Evolutionary conservation across 192 early-diverging fungal species (phyloP).

Genomic region (Coemansia sp.): DNA sequence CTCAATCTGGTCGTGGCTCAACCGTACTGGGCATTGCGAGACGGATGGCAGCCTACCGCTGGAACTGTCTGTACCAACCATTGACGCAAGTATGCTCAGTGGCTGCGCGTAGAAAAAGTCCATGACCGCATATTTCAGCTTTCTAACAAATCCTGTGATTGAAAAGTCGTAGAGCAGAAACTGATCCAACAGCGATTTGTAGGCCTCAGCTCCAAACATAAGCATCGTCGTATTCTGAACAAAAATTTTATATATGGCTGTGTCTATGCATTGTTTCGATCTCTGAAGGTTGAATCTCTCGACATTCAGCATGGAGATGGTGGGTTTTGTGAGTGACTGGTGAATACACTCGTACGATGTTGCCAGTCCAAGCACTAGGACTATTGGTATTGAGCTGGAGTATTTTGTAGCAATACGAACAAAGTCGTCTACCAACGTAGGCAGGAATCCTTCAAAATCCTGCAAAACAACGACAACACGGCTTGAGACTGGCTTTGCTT

Average conservation of each 20-base stretch:
- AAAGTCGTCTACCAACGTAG: slow-evolving; percentile 70
- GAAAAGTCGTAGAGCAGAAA: slow-evolving; percentile 82
- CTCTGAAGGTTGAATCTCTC: slow-evolving; percentile 81
- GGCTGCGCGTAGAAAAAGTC: slow-evolving; percentile 86
- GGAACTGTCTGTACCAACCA: slow-evolving; percentile 12
- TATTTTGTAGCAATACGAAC: slow-evolving; percentile 68
- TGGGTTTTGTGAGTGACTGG: slow-evolving; percentile 75
- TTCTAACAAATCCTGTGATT: slow-evolving; percentile 68
- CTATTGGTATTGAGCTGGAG: slow-evolving; percentile 69
- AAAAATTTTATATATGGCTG: slow-evolving; percentile 61
- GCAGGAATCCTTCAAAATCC: slow-evolving; percentile 85
- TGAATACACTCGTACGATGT: slow-evolving; percentile 82
- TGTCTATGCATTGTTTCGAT: slow-evolving; percentile 69
- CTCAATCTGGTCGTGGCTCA: slow-evolving; percentile 61
- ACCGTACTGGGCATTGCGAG: slow-evolving; percentile 23
- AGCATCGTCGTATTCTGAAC: slow-evolving; percentile 56
- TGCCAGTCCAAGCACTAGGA: slow-evolving; percentile 81
- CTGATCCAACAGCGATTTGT: slow-evolving; percentile 75
- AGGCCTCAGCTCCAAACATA: slow-evolving; percentile 69
- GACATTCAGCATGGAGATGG: slow-evolving; percentile 68
- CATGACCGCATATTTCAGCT: slow-evolving; percentile 83
- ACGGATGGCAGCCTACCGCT: neutral
- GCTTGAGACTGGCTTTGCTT: slow-evolving; percentile 22
- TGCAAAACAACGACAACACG: slow-evolving; percentile 74
- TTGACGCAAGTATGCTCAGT: slow-evolving; percentile 65